phyloP scores from a whole-genome alignment of 2,329 filamentous ascomycete species.

The Trichoderma breve region DNA sequence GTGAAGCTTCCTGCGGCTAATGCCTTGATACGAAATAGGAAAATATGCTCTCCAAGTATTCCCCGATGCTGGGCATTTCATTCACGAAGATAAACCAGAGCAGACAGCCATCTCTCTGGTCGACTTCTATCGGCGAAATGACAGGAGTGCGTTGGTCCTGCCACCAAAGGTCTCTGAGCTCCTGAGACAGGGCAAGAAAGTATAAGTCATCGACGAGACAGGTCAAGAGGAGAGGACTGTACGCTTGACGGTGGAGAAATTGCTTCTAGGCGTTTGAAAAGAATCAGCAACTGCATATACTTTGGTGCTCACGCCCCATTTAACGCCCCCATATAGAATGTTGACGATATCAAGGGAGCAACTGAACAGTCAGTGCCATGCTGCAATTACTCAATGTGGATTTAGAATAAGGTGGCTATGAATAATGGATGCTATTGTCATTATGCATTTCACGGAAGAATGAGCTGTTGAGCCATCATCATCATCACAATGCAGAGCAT shows the following conservation, averaged over 20 bases:
- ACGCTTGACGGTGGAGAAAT: not conserved
- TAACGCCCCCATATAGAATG: not conserved
- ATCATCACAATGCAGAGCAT: not conserved
- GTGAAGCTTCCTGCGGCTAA: not conserved
- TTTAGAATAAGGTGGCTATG: not conserved
- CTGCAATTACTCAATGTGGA: not conserved
- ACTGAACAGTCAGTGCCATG: not conserved
- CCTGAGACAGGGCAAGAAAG: conserved; percentile 59
- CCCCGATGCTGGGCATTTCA: conserved; percentile 91
- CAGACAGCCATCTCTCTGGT: conserved; percentile 82
- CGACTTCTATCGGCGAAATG: conserved; percentile 91
- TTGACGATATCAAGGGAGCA: not conserved
- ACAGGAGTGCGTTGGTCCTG: conserved; percentile 77
- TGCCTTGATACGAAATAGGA: conserved; percentile 43
- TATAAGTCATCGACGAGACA: conserved; percentile 36
- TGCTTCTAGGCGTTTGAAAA: conserved; percentile 2
- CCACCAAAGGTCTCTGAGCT: conserved; percentile 88
- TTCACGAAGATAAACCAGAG: conserved; percentile 91
- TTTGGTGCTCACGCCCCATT: not conserved
- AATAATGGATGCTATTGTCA: not conserved
- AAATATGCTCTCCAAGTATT: conserved; percentile 97
- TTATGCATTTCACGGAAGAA: not conserved
- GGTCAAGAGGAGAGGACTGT: not conserved
- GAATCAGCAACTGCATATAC: not conserved
- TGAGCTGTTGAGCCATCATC: not conserved